phyloP scores from a whole-genome alignment of 257 asterid species.

The Osmanthus fragrans region DNA sequence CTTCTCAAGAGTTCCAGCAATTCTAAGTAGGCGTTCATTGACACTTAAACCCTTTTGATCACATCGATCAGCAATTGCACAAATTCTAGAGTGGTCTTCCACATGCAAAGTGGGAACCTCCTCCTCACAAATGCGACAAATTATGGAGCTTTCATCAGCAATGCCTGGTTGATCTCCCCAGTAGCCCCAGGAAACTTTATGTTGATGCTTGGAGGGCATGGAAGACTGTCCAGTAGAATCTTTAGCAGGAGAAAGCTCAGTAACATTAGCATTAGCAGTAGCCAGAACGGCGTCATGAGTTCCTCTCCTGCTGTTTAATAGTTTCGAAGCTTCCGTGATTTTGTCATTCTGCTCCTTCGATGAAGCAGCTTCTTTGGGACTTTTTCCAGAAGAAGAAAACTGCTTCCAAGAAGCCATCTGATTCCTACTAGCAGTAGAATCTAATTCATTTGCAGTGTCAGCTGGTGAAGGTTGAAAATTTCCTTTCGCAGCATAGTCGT shows the following conservation, averaged over 20 bases:
- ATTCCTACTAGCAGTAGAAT: conserved; percentile 57
- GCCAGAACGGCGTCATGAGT: conserved; percentile 55
- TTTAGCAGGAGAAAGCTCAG: conserved; percentile 54
- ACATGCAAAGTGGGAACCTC: conserved; percentile 95
- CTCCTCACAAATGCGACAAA: conserved; percentile 98
- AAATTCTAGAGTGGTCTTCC: conserved; percentile 96
- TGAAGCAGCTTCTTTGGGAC: conserved; percentile 57
- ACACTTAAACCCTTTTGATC: conserved; percentile 92
- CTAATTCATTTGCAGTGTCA: conserved; percentile 48
- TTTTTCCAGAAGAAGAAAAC: conserved; percentile 66
- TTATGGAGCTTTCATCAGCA: conserved; percentile 85
- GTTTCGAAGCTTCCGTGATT: conserved; percentile 48
- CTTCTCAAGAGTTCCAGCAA: conserved; percentile 90
- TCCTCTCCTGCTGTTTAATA: conserved; percentile 46
- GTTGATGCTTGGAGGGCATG: conserved; percentile 62
- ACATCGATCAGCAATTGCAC: conserved; percentile 96
- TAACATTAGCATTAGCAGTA: conserved; percentile 44
- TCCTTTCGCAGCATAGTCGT: conserved; percentile 44
- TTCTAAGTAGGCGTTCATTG: conserved; percentile 79
- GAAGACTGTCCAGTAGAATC: conserved; percentile 53
- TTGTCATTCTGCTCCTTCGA: conserved; percentile 51
- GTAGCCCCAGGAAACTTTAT: conserved; percentile 83
- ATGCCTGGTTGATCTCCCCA: conserved; percentile 88
- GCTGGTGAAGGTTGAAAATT: conserved; percentile 44
- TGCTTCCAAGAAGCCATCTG: conserved; percentile 90